Conservation (phyloP, 129 eudicot genomes). For the Centella asiatica region DNA sequence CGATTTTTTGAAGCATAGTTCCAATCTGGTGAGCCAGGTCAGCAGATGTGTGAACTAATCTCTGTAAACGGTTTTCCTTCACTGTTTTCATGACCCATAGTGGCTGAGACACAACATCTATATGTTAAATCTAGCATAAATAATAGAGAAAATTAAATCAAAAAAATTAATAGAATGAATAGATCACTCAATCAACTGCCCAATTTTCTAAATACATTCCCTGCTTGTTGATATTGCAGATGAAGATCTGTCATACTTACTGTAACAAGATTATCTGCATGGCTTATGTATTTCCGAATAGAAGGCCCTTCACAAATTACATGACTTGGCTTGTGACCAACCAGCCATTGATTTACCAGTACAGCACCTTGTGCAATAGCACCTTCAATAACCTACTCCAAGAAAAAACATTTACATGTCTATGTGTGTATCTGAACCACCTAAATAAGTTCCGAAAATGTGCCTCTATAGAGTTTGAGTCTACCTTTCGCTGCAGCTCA, state of each 20-base stretch:
- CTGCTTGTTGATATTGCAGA: no score
- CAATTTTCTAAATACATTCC: no score
- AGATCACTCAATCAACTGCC: no score
- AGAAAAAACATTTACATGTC: slow-evolving; percentile 8
- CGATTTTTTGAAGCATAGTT: slow-evolving; percentile 49
- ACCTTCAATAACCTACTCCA: slow-evolving; percentile 67
- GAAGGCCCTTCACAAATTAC: slow-evolving; percentile 85
- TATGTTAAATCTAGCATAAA: slow-evolving; percentile 11
- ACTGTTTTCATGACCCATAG: slow-evolving; percentile 81
- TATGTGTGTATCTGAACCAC: neutral
- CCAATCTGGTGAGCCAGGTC: slow-evolving; percentile 92
- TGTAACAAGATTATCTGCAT: slow-evolving; percentile 65
- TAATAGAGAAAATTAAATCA: neutral
- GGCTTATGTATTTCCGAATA: slow-evolving; percentile 63
- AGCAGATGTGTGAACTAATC: slow-evolving; percentile 72
- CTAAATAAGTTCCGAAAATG: no score
- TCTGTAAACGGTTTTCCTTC: slow-evolving; percentile 61
- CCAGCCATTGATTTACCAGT: slow-evolving; percentile 55
- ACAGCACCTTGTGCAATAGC: slow-evolving; percentile 58
- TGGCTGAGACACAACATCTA: slow-evolving; percentile 47
- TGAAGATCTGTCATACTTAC: slow-evolving; percentile 36
- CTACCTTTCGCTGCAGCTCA: slow-evolving; percentile 66
- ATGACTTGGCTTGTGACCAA: slow-evolving; percentile 63
- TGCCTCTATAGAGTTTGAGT: no score
- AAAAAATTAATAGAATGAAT: no score